Evolutionary conservation across 225 moss, liverwort and hornwort species (phyloP).

Genomic region (Physcomitrium patens): DNA sequence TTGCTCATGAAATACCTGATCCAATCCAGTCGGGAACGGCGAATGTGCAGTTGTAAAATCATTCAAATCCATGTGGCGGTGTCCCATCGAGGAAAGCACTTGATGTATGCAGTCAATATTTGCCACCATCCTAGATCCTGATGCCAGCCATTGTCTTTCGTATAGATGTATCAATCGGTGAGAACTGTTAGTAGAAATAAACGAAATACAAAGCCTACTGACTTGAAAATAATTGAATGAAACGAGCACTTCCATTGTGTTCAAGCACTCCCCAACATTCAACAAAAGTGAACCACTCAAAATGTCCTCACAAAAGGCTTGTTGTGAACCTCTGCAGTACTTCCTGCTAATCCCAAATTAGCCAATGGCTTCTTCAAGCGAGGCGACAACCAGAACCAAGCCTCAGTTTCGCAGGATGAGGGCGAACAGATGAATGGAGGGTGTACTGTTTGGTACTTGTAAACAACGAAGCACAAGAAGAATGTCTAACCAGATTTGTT

Average conservation of each 20-base stretch:
- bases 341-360: background rate
- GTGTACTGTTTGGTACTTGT: background rate
- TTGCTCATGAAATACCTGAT: conserved; percentile 54
- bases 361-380: no score
- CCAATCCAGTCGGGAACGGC: conserved; percentile 70
- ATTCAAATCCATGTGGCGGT: conserved; percentile 60
- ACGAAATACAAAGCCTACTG: background rate
- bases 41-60: conserved; percentile 67
- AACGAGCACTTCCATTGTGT: background rate
- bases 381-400: background rate
- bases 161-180: conserved; percentile 9
- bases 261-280: background rate
- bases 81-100: conserved; percentile 60
- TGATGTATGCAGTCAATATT: conserved; percentile 68
- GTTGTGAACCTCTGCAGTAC: background rate
- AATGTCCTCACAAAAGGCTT: background rate
- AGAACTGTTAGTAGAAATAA: background rate
- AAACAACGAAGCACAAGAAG: background rate
- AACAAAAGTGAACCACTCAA: background rate
- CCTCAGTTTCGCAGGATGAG: background rate
- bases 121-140: conserved; percentile 68
- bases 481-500: conserved; percentile 57
- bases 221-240: background rate
- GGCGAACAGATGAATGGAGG: background rate
- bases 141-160: background rate